Evolutionary conservation across 1,139 yeast genomes (phyloP).

Genomic region (Pichia sp.): DNA sequence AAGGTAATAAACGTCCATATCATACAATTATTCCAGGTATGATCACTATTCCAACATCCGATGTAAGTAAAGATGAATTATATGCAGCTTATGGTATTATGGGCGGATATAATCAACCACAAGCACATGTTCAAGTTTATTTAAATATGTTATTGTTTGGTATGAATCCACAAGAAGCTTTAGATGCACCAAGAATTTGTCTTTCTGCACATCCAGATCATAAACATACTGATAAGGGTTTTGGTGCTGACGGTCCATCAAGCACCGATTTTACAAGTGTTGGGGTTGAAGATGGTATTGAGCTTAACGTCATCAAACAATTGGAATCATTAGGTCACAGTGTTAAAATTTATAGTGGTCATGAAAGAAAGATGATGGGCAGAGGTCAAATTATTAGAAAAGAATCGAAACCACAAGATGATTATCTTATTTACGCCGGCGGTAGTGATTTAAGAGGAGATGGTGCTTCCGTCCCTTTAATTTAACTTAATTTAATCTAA

Average conservation of each 20-base stretch:
- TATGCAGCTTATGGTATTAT: slow-evolving; percentile 75
- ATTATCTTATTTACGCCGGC: slow-evolving; percentile 48
- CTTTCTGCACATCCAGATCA: slow-evolving; percentile 45
- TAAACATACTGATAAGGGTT: slow-evolving; percentile 42
- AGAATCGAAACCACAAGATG: slow-evolving; percentile 27
- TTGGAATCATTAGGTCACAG: slow-evolving; percentile 54
- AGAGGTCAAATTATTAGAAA: slow-evolving; percentile 69
- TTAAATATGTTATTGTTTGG: slow-evolving; percentile 59
- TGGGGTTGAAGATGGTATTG: slow-evolving; percentile 61
- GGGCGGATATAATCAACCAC: slow-evolving; percentile 89
- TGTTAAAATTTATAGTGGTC: slow-evolving; percentile 42
- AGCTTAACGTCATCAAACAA: slow-evolving; percentile 35
- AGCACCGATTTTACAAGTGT: slow-evolving; percentile 54
- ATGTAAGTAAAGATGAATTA: slow-evolving; percentile 37
- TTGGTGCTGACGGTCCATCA: slow-evolving; percentile 64
- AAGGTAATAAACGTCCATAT: slow-evolving; percentile 69
- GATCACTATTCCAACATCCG: slow-evolving; percentile 40
- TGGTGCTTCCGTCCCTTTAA: slow-evolving; percentile 60
- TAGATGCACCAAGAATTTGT: slow-evolving; percentile 72
- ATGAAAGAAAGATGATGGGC: slow-evolving; percentile 46
- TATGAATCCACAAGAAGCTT: slow-evolving; percentile 64
- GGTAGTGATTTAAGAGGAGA: slow-evolving; percentile 80
- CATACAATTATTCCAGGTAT: slow-evolving; percentile 83
- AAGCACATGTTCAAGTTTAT: slow-evolving; percentile 76
- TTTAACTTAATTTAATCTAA: neutral